Conservation (phyloP, 129 eudicot species). For the Arctium lappa region DNA sequence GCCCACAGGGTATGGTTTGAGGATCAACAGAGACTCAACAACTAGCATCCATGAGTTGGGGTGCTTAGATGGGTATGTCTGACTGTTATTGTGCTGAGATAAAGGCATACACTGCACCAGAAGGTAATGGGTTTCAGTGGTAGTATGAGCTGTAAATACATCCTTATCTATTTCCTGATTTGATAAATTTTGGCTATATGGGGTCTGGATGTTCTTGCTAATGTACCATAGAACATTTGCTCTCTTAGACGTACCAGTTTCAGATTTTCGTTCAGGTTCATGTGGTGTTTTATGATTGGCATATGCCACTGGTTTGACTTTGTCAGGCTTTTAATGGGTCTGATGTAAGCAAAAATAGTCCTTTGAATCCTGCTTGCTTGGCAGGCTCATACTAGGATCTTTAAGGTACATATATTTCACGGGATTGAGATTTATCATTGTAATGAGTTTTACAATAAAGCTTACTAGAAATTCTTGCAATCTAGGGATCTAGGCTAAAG, state of each 20-base stretch:
- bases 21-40: background rate
- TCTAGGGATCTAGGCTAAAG: constrained; percentile 1
- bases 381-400: background rate
- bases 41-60: background rate
- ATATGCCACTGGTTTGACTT: background rate
- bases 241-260: background rate
- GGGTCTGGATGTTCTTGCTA: background rate
- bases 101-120: background rate
- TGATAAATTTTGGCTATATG: background rate
- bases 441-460: background rate
- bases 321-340: background rate
- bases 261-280: background rate
- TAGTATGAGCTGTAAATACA: background rate
- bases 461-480: background rate
- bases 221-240: background rate
- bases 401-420: background rate
- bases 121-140: background rate
- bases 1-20: background rate
- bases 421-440: background rate
- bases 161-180: background rate
- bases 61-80: background rate
- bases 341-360: background rate
- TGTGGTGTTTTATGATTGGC: background rate
- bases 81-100: background rate
- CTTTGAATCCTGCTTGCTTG: background rate